phyloP scores from a whole-genome alignment of 768 basidiomycete genomes.

The Termitomyces sp. region DNA sequence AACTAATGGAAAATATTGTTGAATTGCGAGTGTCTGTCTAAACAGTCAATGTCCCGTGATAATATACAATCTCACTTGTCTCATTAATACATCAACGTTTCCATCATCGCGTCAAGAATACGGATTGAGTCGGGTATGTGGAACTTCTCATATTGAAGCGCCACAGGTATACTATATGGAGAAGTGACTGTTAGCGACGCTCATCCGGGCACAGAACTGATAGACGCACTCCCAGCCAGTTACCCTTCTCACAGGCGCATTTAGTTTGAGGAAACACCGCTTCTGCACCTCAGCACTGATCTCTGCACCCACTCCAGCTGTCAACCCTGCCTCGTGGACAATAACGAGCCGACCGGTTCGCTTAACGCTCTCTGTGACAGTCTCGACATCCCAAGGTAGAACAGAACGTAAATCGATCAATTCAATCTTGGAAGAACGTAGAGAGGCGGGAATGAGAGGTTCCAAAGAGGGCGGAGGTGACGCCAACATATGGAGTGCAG shows the following conservation, averaged over 20 bases:
- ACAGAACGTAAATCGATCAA: conserved; percentile 90
- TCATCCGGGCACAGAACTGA: background rate
- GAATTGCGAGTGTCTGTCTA: background rate
- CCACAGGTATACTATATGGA: conserved; percentile 66
- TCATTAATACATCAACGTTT: conserved; percentile 70
- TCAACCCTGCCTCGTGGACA: conserved; percentile 89
- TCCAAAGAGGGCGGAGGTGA: conserved; percentile 65
- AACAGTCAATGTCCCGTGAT: background rate
- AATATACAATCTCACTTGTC: background rate
- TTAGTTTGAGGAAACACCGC: conserved; percentile 81
- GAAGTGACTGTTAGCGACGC: background rate
- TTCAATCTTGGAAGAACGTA: conserved; percentile 74
- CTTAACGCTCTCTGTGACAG: conserved; percentile 76
- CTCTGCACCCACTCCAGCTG: conserved; percentile 86
- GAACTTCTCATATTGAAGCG: conserved; percentile 88
- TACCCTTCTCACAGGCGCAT: conserved; percentile 84
- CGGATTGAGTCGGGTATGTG: conserved; percentile 85
- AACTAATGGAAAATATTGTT: background rate
- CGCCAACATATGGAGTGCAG: conserved; percentile 70
- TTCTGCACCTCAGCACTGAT: conserved; percentile 90
- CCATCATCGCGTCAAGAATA: conserved; percentile 77
- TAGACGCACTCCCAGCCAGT: conserved; percentile 91
- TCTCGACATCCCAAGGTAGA: conserved; percentile 84
- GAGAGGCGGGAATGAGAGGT: conserved; percentile 56
- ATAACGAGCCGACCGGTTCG: conserved; percentile 83